These are phyloP conservation scores for Eucalyptus marginata DNA, from an alignment of 345 rosid species.

Conservation along the genomic window DNA sequence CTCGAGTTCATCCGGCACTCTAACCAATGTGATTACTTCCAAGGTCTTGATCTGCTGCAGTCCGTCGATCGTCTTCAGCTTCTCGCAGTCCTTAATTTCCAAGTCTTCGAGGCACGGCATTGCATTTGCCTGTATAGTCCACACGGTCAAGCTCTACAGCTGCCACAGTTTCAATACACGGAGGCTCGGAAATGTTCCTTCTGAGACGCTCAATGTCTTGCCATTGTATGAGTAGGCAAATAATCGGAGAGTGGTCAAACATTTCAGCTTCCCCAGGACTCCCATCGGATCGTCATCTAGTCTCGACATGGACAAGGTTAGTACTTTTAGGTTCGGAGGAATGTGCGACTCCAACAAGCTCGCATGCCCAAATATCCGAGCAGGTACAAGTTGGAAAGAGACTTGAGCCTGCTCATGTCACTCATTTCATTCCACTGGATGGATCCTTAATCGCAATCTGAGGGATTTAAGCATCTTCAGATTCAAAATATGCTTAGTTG, in stretches of 20 bases:
- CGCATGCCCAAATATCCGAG: too few species aligned
- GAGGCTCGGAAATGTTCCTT: too few species aligned
- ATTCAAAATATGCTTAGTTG: too few species aligned
- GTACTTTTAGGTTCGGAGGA: constrained; percentile 5
- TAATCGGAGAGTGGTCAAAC: neutral
- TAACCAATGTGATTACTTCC: neutral
- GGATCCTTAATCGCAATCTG: too few species aligned
- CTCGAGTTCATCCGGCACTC: neutral
- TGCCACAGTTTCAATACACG: too few species aligned
- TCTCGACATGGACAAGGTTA: constrained; percentile 13
- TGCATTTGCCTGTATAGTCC: neutral
- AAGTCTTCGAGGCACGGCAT: constrained; percentile 6
- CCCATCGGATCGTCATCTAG: constrained; percentile 5
- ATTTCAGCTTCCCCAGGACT: neutral
- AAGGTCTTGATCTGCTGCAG: neutral
- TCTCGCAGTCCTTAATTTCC: constrained; percentile 15
- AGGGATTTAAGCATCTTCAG: too few species aligned
- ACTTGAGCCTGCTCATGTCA: too few species aligned
- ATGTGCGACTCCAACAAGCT: neutral
- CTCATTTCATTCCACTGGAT: too few species aligned
- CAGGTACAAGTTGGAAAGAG: too few species aligned
- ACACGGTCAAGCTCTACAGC: neutral
- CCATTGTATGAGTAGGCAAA: accelerated
- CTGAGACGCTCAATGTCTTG: too few species aligned
- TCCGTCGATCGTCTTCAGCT: neutral